A percentile compares a stretch with the other conserved stretches of the same genome.
Conservation (phyloP, 1,284 basidiomycete species). For the Wallemia mellicola region DNA sequence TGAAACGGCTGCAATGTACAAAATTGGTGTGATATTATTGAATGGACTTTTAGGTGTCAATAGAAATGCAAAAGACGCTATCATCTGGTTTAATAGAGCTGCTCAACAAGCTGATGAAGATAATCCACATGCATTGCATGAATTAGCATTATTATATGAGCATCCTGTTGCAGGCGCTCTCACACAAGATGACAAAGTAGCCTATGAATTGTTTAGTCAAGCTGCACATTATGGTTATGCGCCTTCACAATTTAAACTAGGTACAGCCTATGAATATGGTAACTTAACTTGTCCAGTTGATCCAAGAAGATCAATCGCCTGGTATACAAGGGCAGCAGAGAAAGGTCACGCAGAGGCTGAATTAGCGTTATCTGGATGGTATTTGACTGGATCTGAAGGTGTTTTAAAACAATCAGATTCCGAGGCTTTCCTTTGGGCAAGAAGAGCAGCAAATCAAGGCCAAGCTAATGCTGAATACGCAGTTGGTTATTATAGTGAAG, state of each 20-base stretch:
- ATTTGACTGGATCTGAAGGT: conserved; percentile 74
- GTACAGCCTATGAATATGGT: conserved; percentile 83
- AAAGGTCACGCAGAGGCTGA: conserved; percentile 84
- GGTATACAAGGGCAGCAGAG: conserved; percentile 94
- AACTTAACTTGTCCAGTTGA: conserved; percentile 66
- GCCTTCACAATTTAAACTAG: conserved; percentile 79
- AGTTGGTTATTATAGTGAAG: conserved; percentile 87
- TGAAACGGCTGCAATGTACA: conserved; percentile 97
- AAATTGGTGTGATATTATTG: conserved; percentile 81
- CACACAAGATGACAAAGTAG: conserved; percentile 42
- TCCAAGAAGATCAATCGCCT: conserved; percentile 71
- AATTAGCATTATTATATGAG: conserved; percentile 44
- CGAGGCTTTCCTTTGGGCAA: conserved; percentile 88
- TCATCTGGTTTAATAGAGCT: conserved; percentile 79
- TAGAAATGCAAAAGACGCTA: conserved; percentile 63
- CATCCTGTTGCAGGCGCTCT: conserved; percentile 29
- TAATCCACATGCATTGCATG: conserved; percentile 89
- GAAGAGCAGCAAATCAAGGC: conserved; percentile 74
- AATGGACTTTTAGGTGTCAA: conserved; percentile 57
- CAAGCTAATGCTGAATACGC: conserved; percentile 83
- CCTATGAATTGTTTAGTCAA: conserved; percentile 63
- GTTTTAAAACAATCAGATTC: conserved; percentile 90
- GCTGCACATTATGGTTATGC: conserved; percentile 82
- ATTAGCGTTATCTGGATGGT: conserved; percentile 89
- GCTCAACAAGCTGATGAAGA: conserved; percentile 94